Conservation (phyloP, 2,329 filamentous ascomycete genomes). For the Arthroderma sp. region DNA sequence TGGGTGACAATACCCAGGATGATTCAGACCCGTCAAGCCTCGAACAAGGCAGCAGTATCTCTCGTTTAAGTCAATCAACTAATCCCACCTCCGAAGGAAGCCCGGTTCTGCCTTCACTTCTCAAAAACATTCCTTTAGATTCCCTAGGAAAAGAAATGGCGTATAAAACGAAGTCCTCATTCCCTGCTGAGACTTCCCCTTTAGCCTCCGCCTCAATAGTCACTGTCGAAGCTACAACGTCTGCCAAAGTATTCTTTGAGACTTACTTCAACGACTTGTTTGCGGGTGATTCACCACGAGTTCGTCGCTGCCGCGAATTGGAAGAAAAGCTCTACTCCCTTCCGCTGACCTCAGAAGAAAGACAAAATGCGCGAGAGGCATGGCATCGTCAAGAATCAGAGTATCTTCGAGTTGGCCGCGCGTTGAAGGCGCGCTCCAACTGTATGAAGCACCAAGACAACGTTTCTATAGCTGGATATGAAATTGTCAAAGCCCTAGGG, state of each 20-base stretch:
- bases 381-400: constrained; percentile 58
- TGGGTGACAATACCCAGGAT: constrained; percentile 19
- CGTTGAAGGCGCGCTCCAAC: constrained; percentile 51
- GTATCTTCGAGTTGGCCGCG: constrained; percentile 59
- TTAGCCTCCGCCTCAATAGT: constrained; percentile 21
- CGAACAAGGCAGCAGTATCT: constrained; percentile 17
- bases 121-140: constrained; percentile 4
- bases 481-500: constrained; percentile 68
- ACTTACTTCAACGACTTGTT: constrained; percentile 66
- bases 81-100: constrained; percentile 23
- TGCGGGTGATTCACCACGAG: constrained; percentile 43
- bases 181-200: constrained; percentile 7
- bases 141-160: constrained; percentile 1
- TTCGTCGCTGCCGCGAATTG: constrained; percentile 47
- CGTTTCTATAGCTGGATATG: constrained; percentile 53
- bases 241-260: constrained; percentile 77
- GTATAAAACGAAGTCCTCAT: background rate
- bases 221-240: constrained; percentile 66
- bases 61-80: constrained; percentile 20
- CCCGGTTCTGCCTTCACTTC: constrained; percentile 12
- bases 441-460: constrained; percentile 31
- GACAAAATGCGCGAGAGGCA: constrained; percentile 39
- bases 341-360: constrained; percentile 43
- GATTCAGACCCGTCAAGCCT: constrained; percentile 22
- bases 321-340: constrained; percentile 50